These are phyloP conservation scores for Microstroma glucosiphilum DNA, from an alignment of 1,284 basidiomycete genomes.

Conservation along the genomic window DNA sequence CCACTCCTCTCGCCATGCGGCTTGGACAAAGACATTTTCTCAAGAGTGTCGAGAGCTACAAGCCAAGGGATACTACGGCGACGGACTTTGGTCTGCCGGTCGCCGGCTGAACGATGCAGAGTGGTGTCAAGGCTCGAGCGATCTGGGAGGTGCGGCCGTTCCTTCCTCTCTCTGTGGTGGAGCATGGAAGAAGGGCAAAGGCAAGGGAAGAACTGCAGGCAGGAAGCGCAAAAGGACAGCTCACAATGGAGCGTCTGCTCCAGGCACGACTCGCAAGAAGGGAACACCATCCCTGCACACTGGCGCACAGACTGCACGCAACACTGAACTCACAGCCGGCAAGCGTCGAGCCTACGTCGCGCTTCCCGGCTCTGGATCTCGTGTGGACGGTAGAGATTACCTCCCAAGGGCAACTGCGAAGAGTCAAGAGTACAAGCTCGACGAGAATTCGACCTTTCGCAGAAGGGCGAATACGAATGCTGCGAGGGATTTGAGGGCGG, in stretches of 20 bases:
- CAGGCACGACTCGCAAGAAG: background rate
- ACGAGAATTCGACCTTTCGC: slow-evolving; percentile 36
- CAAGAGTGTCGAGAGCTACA: slow-evolving; percentile 26
- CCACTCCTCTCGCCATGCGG: slow-evolving; percentile 32
- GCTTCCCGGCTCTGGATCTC: slow-evolving; percentile 24
- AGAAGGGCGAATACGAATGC: slow-evolving; percentile 16
- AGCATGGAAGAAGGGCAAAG: slow-evolving; percentile 14
- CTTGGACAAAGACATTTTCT: slow-evolving; percentile 26
- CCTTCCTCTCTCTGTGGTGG: slow-evolving; percentile 1
- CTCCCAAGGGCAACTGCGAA: slow-evolving; percentile 23
- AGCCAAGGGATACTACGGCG: slow-evolving; percentile 33
- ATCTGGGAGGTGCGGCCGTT: background rate
- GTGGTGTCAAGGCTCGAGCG: slow-evolving; percentile 24
- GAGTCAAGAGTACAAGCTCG: slow-evolving; percentile 24
- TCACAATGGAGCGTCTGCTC: background rate
- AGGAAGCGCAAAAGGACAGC: background rate
- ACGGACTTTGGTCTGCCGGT: slow-evolving; percentile 39
- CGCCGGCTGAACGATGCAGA: slow-evolving; percentile 25
- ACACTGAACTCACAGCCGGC: slow-evolving; percentile 19
- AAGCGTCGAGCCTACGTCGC: slow-evolving; percentile 16
- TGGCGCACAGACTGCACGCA: slow-evolving; percentile 34
- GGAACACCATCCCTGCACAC: slow-evolving; percentile 31
- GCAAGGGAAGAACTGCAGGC: background rate
- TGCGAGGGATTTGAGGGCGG: slow-evolving; percentile 10
- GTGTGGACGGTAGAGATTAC: slow-evolving; percentile 31